Conservation (phyloP, 768 basidiomycete species). For the Chalciporus sphaerocephalus region DNA sequence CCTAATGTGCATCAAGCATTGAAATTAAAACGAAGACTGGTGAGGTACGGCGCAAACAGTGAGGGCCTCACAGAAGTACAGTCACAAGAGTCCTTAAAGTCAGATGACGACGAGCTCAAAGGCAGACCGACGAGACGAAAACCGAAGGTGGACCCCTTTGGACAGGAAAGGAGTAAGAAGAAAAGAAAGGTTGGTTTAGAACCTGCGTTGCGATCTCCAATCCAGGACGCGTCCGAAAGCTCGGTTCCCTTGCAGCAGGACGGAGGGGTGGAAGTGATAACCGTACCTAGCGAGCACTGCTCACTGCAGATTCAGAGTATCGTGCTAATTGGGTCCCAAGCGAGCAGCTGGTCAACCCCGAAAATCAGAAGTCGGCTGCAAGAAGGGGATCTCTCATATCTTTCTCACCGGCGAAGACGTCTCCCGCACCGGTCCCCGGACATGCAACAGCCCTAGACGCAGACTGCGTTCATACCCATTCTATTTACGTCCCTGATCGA, state of each 20-base stretch:
- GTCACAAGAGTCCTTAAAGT: slow-evolving; percentile 21
- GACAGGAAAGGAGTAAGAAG: slow-evolving; percentile 33
- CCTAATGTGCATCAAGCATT: slow-evolving; percentile 50
- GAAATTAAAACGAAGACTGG: slow-evolving; percentile 57
- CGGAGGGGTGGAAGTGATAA: not conserved
- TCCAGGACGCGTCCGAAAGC: not conserved
- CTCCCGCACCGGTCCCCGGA: slow-evolving; percentile 17
- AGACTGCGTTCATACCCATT: slow-evolving; percentile 5
- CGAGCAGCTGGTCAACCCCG: slow-evolving; percentile 6
- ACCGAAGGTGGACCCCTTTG: slow-evolving; percentile 55
- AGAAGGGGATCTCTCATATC: slow-evolving; percentile 1
- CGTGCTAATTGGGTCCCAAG: slow-evolving; percentile 1
- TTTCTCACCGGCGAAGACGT: slow-evolving; percentile 2
- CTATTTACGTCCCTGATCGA: slow-evolving; percentile 9
- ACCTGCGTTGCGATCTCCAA: not conserved
- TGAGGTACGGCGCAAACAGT: slow-evolving; percentile 48
- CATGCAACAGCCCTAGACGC: not conserved
- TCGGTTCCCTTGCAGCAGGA: not conserved
- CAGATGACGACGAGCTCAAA: slow-evolving; percentile 53
- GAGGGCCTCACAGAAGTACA: slow-evolving; percentile 35
- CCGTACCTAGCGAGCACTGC: slow-evolving; percentile 12
- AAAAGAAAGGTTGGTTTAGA: slow-evolving; percentile 39
- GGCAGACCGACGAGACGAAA: slow-evolving; percentile 58
- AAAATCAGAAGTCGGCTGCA: not conserved
- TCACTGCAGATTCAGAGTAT: not conserved